These are phyloP conservation scores for Salvia miltiorrhiza DNA, from an alignment of 257 asterid genomes.

Conservation along the genomic window DNA sequence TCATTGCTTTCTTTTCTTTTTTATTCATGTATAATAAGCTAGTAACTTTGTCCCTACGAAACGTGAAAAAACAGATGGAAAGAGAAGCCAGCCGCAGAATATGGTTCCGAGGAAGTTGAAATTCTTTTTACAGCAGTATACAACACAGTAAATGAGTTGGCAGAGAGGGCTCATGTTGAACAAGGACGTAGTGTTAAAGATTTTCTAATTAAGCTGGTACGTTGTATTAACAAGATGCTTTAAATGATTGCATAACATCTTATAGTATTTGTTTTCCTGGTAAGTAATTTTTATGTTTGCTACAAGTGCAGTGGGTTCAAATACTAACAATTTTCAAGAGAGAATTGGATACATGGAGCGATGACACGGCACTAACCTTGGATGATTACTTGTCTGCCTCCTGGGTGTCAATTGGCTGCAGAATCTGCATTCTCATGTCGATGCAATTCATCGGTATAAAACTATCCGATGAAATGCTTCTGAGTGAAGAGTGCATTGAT, in stretches of 20 bases:
- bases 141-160: conserved; percentile 33
- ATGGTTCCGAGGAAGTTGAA: conserved; percentile 30
- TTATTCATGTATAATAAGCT: neutral
- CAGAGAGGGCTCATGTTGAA: conserved; percentile 27
- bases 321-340: conserved; percentile 16
- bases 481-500: conserved; percentile 19
- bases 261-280: neutral
- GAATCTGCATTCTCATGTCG: conserved; percentile 21
- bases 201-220: conserved; percentile 30
- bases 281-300: neutral
- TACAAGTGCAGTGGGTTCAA: conserved; percentile 26
- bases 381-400: conserved; percentile 30
- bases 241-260: neutral
- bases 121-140: conserved; percentile 28
- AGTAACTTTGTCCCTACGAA: neutral
- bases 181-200: conserved; percentile 35
- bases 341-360: conserved; percentile 24
- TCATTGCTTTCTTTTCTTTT: neutral
- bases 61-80: conserved; percentile 46
- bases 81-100: conserved; percentile 13
- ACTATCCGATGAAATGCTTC: conserved; percentile 21
- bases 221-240: neutral
- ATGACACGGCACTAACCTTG: conserved; percentile 17
- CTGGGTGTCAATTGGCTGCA: conserved; percentile 20
- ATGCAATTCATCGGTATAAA: conserved; percentile 24